A percentile compares a stretch with the other conserved stretches of the same genome.
phyloP scores from a whole-genome alignment of 345 rosid species.

The Eucalyptus fibrosa region DNA sequence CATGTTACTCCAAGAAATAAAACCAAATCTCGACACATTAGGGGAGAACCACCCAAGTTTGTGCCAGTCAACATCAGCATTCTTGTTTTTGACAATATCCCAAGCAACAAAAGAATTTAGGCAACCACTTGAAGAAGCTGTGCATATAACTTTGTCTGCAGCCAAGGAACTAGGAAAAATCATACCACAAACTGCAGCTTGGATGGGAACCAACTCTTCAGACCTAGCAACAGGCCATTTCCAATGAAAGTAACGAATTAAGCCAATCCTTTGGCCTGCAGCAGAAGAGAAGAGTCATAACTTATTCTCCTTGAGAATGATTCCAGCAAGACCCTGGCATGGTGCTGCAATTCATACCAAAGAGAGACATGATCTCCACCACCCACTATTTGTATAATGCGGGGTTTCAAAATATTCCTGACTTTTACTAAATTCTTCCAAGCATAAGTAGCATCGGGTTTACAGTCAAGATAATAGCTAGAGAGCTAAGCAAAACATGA shows the following conservation, averaged over 20 bases:
- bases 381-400: neutral
- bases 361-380: neutral
- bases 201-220: neutral
- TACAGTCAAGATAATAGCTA: neutral
- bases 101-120: neutral
- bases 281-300: neutral
- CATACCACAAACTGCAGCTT: neutral
- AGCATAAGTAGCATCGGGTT: neutral
- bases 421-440: neutral
- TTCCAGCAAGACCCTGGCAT: neutral
- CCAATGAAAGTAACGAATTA: neutral
- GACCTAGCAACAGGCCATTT: neutral
- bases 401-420: neutral
- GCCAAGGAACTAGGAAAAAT: neutral
- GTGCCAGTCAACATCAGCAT: neutral
- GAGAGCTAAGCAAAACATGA: neutral
- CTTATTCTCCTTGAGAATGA: neutral
- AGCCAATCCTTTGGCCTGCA: neutral
- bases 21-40: neutral
- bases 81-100: neutral
- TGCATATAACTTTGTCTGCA: neutral
- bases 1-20: neutral
- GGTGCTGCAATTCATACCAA: neutral
- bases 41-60: neutral
- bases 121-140: neutral